phyloP scores from a whole-genome alignment of 1,139 yeast genomes.

The Sporopachydermia cereana region DNA sequence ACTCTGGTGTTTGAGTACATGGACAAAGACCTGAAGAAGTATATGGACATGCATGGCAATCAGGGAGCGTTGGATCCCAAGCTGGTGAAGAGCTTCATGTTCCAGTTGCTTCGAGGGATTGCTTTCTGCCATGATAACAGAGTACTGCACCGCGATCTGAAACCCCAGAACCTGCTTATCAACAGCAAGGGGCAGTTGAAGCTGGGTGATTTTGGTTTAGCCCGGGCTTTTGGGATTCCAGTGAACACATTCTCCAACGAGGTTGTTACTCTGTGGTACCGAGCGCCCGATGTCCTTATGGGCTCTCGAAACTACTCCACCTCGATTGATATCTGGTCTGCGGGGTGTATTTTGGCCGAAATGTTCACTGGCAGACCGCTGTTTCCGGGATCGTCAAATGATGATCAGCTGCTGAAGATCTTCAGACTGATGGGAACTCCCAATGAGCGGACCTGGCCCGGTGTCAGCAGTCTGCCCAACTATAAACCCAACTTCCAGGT shows the following conservation, averaged over 20 bases:
- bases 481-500: constrained; percentile 70
- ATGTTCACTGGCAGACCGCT: constrained; percentile 98
- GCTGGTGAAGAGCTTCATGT: constrained; percentile 83
- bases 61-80: constrained; percentile 72
- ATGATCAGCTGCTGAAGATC: constrained; percentile 81
- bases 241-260: constrained; percentile 95
- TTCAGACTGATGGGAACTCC: constrained; percentile 96
- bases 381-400: constrained; percentile 93
- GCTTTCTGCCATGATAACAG: constrained; percentile 92
- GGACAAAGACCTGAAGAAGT: constrained; percentile 89
- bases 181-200: constrained; percentile 83
- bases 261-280: constrained; percentile 95
- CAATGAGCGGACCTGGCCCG: constrained; percentile 93
- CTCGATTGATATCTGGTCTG: constrained; percentile 96
- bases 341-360: constrained; percentile 95
- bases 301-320: constrained; percentile 95
- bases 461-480: constrained; percentile 75
- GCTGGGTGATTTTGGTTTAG: constrained; percentile 95
- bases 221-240: constrained; percentile 96
- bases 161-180: constrained; percentile 88
- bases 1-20: constrained; percentile 76
- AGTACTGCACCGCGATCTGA: constrained; percentile 88
- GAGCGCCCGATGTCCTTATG: constrained; percentile 94
- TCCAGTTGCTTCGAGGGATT: constrained; percentile 81
- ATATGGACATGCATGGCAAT: constrained; percentile 80